These are phyloP conservation scores for Solanum hybrid DNA, from an alignment of 305 asterid species.

Conservation along the genomic window DNA sequence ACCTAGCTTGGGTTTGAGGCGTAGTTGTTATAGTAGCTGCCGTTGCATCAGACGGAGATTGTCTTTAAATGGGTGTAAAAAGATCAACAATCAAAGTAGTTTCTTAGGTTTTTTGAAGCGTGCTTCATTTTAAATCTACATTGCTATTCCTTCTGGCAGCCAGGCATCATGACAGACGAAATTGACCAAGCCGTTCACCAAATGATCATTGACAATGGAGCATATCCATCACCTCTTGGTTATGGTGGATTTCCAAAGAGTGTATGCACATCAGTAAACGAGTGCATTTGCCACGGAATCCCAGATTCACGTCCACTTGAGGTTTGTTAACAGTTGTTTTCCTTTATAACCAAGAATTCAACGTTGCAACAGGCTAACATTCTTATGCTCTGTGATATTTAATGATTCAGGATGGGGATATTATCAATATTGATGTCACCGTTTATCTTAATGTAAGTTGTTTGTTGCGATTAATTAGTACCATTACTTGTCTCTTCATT, in stretches of 20 bases:
- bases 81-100: not conserved
- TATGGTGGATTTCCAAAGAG: constrained; percentile 98
- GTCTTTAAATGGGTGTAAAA: not conserved
- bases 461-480: not conserved
- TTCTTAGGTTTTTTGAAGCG: not conserved
- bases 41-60: not conserved
- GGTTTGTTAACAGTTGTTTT: constrained; percentile 35
- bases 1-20: not conserved
- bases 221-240: constrained; percentile 98
- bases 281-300: constrained; percentile 99
- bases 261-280: constrained; percentile 96
- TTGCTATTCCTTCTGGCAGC: constrained; percentile 59
- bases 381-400: not conserved
- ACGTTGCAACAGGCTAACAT: not conserved
- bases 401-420: constrained; percentile 88
- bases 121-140: constrained; percentile 4
- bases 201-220: constrained; percentile 86
- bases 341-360: not conserved
- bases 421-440: constrained; percentile 90
- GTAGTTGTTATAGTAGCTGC: not conserved
- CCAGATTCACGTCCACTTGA: constrained; percentile 93
- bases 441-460: constrained; percentile 86
- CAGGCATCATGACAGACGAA: constrained; percentile 96
- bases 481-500: not conserved
- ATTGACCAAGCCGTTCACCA: constrained; percentile 91